Base-by-base conservation (phyloP, 108 stramenopile genomes). In the Tribonema minus region DNA sequence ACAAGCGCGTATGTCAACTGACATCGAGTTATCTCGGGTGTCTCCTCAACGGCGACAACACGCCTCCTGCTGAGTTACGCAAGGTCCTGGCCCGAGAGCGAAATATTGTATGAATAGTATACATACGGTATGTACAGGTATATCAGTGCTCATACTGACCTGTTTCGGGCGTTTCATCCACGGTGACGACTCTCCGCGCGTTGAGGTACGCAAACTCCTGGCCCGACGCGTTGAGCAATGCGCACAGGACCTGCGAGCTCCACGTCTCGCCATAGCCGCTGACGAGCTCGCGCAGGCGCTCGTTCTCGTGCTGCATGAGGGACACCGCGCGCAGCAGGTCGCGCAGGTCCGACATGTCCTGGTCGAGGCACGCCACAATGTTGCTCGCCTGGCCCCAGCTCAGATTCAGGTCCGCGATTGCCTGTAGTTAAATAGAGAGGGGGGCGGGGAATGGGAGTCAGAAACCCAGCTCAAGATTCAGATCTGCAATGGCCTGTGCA, bases 221-320 rank as follows among this genome's bases (percentile, higher is more conserved):
- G 58, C n/a, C 66, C 60, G 20, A 39, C 68, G 32, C 2, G 86
- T 72, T 72, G 28, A 72, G 71, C 32, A 72, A 61, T 38, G 71
- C 60, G 71, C 71, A 72, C 60, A 72, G 2, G 1, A 72, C 90
- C 68, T 89, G 90, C 2, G 92, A 86, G 31, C 89, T 90, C 94
- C 94, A 95, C 23, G 89, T 70, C 75, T 95, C 94, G 0, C 94
- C 94, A 81, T 90, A 92, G 25, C 94, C 92, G 60, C 84, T 84
- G 9, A 89, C 90, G 3, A 85, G 78, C 26, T 74, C 82, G 23
- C 86, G 64, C 62, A 89, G 64, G 28, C 82, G 76, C 0, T 79
- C 60, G 12, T 82, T 85, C 41, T 82, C 79, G 64, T 66, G 40
- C 9, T 63, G 66, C 70, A 84, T 88, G 33, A 84, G 64, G 30